These are phyloP conservation scores for Pisolithus microcarpus DNA, from an alignment of 768 basidiomycete genomes.

Conservation along the genomic window DNA sequence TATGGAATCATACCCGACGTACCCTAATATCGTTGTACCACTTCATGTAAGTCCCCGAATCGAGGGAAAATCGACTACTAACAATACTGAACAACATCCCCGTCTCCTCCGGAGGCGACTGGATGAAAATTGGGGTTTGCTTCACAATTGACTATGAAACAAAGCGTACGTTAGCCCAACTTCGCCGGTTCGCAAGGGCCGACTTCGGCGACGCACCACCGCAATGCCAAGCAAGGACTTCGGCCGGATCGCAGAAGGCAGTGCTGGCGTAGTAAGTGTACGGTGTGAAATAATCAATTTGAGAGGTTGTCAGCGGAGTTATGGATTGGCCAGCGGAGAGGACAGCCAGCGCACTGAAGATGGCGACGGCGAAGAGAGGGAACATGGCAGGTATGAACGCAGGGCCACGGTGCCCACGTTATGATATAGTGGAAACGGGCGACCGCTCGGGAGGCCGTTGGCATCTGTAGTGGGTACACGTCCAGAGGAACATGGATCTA, in stretches of 20 bases:
- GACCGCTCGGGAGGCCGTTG: too few relatives aligned
- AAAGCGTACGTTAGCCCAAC: not conserved
- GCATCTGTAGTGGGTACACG: too few relatives aligned
- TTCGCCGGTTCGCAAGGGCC: not conserved
- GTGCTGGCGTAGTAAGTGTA: slow-evolving; percentile 47
- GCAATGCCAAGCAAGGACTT: slow-evolving; percentile 45
- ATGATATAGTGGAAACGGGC: too few relatives aligned
- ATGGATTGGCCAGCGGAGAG: slow-evolving; percentile 32
- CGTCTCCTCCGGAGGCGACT: slow-evolving; percentile 43
- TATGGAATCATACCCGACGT: slow-evolving; percentile 43
- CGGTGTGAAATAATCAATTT: slow-evolving; percentile 39
- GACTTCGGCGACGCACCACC: slow-evolving; percentile 34
- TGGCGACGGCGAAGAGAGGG: too few relatives aligned
- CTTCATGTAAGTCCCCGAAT: not conserved
- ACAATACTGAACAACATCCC: slow-evolving; percentile 38
- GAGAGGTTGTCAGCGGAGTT: slow-evolving; percentile 30
- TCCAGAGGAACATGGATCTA: too few relatives aligned
- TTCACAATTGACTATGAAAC: slow-evolving; percentile 34
- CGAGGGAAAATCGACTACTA: not conserved
- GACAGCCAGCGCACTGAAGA: slow-evolving; percentile 3
- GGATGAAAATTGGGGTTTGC: slow-evolving; percentile 44
- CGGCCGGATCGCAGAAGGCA: slow-evolving; percentile 40
- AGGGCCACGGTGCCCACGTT: too few relatives aligned
- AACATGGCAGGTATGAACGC: too few relatives aligned
- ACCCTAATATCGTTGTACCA: slow-evolving; percentile 32